Evolutionary conservation across 2,329 filamentous ascomycete genomes (phyloP).

Genomic region (Fusarium sp.): DNA sequence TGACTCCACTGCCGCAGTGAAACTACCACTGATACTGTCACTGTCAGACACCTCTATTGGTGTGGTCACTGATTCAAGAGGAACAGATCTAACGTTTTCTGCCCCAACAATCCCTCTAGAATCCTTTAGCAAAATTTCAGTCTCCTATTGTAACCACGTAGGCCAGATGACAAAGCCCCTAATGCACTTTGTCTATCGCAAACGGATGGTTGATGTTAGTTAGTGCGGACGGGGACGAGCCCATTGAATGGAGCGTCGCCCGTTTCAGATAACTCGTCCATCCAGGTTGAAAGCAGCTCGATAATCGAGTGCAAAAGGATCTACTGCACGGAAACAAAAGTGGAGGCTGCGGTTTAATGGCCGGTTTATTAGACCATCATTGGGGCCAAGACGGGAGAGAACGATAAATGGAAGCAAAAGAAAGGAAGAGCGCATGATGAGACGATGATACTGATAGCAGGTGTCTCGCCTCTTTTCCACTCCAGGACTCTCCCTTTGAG

Average conservation of each 20-base stretch:
- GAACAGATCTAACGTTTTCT: constrained; percentile 3
- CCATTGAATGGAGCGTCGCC: neutral
- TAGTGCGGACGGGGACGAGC: constrained; percentile 4
- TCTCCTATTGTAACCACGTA: neutral
- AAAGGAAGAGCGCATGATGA: constrained; percentile 2
- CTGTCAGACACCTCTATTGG: constrained; percentile 1
- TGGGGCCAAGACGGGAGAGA: neutral
- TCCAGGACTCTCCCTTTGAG: neutral
- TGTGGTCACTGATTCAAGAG: constrained; percentile 12
- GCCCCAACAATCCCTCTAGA: neutral
- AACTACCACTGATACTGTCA: constrained; percentile 10
- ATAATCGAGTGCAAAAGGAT: neutral
- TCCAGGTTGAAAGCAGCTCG: neutral
- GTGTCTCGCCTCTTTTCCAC: neutral
- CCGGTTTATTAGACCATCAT: constrained; percentile 16
- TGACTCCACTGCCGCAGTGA: constrained; percentile 24
- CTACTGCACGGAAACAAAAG: constrained; percentile 4
- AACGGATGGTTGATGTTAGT: neutral
- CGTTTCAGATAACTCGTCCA: constrained; percentile 5
- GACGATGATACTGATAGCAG: neutral
- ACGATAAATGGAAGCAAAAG: neutral
- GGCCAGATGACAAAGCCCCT: neutral
- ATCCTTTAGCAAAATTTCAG: neutral
- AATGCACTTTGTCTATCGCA: neutral
- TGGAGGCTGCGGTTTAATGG: constrained; percentile 2